Base-by-base conservation (phyloP, 2,329 filamentous ascomycete genomes). In the Alternaria infectoria region DNA sequence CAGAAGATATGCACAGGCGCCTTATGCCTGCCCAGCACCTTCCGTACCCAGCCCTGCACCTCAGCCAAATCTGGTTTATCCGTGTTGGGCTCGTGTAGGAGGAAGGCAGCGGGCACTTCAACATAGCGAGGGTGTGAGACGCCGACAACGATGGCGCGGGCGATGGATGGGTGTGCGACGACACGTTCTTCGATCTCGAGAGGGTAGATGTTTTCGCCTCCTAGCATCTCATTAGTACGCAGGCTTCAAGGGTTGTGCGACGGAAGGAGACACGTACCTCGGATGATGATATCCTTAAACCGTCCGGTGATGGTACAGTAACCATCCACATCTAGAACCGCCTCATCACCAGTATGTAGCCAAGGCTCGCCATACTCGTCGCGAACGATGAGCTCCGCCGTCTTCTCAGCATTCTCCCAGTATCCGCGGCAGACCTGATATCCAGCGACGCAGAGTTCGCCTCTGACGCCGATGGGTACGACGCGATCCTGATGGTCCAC, bases 241-340 rank as follows among this genome's bases (percentile, higher is more conserved):
- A 25, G 9, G 19, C 0, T 7, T 23, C 13, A n/a, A 36, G 8
- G n/a, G 12, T n/a, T 52, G 19, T 25, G 6, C 4, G 4, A 13
- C 15, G 2, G 0, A 15, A 49, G 5, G 10, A 10, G 7, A 28
- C 47, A 68, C 76, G 40, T 69, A 79, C 89, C 91, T 71, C 91
- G 83, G 64, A 93, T 93, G 61, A 93, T 92, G 36, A 93, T 92
- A 62, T 93, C 91, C 81, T 93, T 93, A 80, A 92, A 92, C 19
- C 91, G 83, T 1, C 91, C 91, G 0, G 91, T 93, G 69, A 93
- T 93, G 7, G 83, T 77, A 50, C 90, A 92, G 74, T 91, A 92
- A 0, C 90, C 78, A 58, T 80, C 77, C 2, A 77, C 76, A 59
- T 80, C 77, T 17, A 81, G 63, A 5, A 80, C 72, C 1, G 78